A percentile compares a stretch with the other conserved stretches of the same genome.
Evolutionary conservation across 805 yeast genomes (phyloP).

Genomic region (Wickerhamomyces pijperi): DNA sequence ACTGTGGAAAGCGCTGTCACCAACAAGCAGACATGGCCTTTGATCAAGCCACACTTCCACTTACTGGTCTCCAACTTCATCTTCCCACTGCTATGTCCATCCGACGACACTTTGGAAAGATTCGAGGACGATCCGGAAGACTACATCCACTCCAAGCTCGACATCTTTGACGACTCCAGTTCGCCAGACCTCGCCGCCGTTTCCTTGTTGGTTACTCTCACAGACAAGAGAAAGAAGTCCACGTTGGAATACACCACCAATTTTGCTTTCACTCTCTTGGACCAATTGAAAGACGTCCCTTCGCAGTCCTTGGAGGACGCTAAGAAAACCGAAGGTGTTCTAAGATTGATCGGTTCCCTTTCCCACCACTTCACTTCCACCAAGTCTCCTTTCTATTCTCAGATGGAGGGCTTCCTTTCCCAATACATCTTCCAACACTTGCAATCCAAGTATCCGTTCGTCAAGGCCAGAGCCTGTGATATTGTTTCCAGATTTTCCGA

Average conservation of each 20-base stretch:
- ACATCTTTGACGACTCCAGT: conserved; percentile 46
- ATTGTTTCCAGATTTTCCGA: conserved; percentile 54
- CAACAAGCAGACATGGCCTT: conserved; percentile 51
- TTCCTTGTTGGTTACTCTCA: conserved; percentile 59
- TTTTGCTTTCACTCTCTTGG: conserved; percentile 43
- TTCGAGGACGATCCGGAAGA: conserved; percentile 86
- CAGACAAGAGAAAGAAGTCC: conserved; percentile 49
- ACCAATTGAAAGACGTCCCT: conserved; percentile 21
- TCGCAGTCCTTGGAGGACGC: conserved; percentile 34
- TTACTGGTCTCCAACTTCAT: conserved; percentile 60
- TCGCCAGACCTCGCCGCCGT: conserved; percentile 77
- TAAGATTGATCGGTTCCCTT: conserved; percentile 69
- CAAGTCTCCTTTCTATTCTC: conserved; percentile 44
- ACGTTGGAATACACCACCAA: conserved; percentile 51
- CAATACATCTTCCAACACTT: conserved; percentile 65
- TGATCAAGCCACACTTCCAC: conserved; percentile 54
- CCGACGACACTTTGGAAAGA: conserved; percentile 52
- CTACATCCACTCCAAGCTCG: conserved; percentile 66
- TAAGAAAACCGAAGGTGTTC: conserved; percentile 64
- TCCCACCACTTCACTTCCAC: conserved; percentile 44
- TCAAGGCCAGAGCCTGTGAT: conserved; percentile 69
- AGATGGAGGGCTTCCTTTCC: conserved; percentile 60
- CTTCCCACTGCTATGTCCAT: conserved; percentile 65
- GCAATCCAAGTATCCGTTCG: conserved; percentile 45
- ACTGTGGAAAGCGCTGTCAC: conserved; percentile 54